A percentile compares a stretch with the other conserved stretches of the same genome.
Evolutionary conservation across 257 asterid genomes (phyloP).

Genomic region (Oldenlandia corymbosa): DNA sequence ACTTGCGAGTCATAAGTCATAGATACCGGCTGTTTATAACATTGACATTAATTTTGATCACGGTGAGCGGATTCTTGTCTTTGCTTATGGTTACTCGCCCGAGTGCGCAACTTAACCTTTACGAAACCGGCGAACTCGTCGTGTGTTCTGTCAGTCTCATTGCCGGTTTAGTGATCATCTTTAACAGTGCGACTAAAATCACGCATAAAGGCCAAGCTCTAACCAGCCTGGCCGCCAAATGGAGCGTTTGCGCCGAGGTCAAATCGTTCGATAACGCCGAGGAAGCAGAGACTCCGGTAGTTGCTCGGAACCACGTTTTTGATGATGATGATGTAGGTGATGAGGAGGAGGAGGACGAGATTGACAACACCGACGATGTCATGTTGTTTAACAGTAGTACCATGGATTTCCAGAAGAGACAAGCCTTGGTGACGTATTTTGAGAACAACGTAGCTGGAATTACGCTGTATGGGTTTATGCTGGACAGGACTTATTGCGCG

Average conservation of each 20-base stretch:
- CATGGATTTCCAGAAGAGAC: constrained; percentile 84
- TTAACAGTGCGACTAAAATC: constrained; percentile 77
- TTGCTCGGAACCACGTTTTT: constrained; percentile 18
- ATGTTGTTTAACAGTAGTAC: constrained; percentile 60
- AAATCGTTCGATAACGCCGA: constrained; percentile 59
- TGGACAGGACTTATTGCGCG: constrained; percentile 74
- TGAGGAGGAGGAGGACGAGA: constrained; percentile 92
- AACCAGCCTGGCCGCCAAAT: constrained; percentile 86
- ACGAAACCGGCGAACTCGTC: constrained; percentile 77
- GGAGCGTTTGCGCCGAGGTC: constrained; percentile 86
- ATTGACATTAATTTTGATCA: constrained; percentile 57
- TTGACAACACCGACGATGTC: constrained; percentile 58
- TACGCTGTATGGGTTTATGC: constrained; percentile 78
- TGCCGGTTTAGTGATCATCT: constrained; percentile 63
- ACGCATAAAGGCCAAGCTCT: constrained; percentile 89
- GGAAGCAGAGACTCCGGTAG: constrained; percentile 54
- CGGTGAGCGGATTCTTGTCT: constrained; percentile 78
- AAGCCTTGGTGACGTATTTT: constrained; percentile 82
- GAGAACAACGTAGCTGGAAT: constrained; percentile 90
- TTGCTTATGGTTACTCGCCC: constrained; percentile 75
- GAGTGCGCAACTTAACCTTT: constrained; percentile 47
- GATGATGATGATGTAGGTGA: constrained; percentile 75
- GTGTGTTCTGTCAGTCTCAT: constrained; percentile 85
- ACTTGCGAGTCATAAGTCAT: constrained; percentile 79
- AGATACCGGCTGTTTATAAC: constrained; percentile 67